Evolutionary conservation across 495 filamentous ascomycete species (phyloP).

Genomic region (Elaphomyces granulatus): DNA sequence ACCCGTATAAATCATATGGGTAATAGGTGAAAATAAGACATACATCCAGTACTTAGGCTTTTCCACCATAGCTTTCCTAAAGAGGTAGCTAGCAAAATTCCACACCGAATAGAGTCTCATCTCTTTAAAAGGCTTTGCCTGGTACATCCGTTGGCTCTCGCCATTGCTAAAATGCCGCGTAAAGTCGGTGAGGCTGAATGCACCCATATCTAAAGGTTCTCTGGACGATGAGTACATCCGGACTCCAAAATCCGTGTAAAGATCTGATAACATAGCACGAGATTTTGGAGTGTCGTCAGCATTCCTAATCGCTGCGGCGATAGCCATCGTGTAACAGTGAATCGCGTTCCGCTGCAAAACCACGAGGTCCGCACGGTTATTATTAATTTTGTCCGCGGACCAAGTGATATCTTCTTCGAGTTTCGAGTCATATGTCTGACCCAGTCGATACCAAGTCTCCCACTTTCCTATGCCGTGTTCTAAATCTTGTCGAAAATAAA

Average conservation of each 20-base stretch:
- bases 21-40: constrained; percentile 18
- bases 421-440: constrained; percentile 80
- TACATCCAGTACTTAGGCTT: constrained; percentile 77
- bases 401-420: constrained; percentile 86
- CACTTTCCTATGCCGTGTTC: constrained; percentile 74
- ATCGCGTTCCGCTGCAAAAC: constrained; percentile 69
- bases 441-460: constrained; percentile 94
- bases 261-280: constrained; percentile 53
- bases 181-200: constrained; percentile 59
- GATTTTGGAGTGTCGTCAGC: constrained; percentile 49
- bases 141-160: constrained; percentile 55
- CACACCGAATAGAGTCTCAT: constrained; percentile 65
- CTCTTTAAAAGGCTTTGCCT: constrained; percentile 53
- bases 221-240: constrained; percentile 84
- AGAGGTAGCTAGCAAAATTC: constrained; percentile 73
- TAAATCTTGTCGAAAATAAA: constrained; percentile 71
- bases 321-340: constrained; percentile 84
- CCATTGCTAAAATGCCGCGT: constrained; percentile 61
- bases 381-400: constrained; percentile 94
- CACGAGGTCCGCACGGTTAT: constrained; percentile 58
- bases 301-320: constrained; percentile 53
- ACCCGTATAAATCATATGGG: no score
- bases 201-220: constrained; percentile 80
- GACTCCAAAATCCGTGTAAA: constrained; percentile 82
- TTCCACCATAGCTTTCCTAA: constrained; percentile 55